Conservation (phyloP, 768 basidiomycete species). For the Hygrophoropsis aurantiaca region DNA sequence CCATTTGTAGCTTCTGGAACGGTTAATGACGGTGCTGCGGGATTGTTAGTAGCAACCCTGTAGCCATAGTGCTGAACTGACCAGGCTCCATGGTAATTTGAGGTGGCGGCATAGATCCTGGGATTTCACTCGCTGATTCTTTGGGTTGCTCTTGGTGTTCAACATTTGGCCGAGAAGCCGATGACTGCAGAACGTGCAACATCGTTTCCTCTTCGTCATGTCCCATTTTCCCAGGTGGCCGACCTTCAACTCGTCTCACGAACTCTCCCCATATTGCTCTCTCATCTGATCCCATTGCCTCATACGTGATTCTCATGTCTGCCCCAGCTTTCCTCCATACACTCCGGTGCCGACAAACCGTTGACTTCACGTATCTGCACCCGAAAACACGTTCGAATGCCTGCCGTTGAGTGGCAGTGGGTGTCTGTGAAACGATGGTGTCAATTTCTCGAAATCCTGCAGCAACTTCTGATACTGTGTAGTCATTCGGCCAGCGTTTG, state of each 20-base stretch:
- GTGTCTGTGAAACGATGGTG: slow-evolving; percentile 27
- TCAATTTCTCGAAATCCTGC: slow-evolving; percentile 57
- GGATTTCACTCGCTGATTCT: slow-evolving; percentile 13
- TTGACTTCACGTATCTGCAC: slow-evolving; percentile 71
- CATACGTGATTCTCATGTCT: slow-evolving; percentile 48
- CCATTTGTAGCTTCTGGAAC: slow-evolving; percentile 8
- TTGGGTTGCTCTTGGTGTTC: slow-evolving; percentile 16
- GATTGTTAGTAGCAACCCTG: background rate
- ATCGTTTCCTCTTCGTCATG: slow-evolving; percentile 19
- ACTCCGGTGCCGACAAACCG: slow-evolving; percentile 69
- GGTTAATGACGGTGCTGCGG: background rate
- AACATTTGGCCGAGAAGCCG: slow-evolving; percentile 1
- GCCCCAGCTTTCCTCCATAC: slow-evolving; percentile 61
- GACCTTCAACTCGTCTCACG: slow-evolving; percentile 59
- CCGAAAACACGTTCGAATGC: slow-evolving; percentile 74
- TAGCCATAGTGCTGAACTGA: background rate
- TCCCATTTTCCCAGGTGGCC: slow-evolving; percentile 34
- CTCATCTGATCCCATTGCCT: slow-evolving; percentile 52
- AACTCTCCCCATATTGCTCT: slow-evolving; percentile 70
- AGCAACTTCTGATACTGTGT: slow-evolving; percentile 65
- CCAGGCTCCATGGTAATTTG: slow-evolving; percentile 16
- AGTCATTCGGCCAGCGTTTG: slow-evolving; percentile 78
- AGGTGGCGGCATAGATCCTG: slow-evolving; percentile 13
- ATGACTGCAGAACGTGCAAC: slow-evolving; percentile 14
- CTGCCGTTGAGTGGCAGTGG: slow-evolving; percentile 58